phyloP scores from a whole-genome alignment of 495 filamentous ascomycete species.

The Annulohypoxylon maeteangense region DNA sequence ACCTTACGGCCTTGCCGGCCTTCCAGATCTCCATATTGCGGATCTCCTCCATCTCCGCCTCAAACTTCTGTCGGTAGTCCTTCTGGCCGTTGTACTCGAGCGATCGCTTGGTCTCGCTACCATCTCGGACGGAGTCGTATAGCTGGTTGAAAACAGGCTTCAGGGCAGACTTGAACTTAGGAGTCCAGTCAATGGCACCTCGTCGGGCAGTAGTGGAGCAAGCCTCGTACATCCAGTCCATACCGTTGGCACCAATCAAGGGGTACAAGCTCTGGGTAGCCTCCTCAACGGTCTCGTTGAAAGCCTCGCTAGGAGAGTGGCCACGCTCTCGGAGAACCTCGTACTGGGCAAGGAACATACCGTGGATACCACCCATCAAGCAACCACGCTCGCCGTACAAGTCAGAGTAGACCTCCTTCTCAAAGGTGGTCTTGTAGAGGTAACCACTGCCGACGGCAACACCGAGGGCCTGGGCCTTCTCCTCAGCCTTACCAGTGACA shows the following conservation, averaged over 20 bases:
- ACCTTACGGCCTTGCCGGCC: conserved; percentile 95
- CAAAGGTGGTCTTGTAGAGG: conserved; percentile 99
- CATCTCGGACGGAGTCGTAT: conserved; percentile 88
- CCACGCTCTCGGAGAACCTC: conserved; percentile 98
- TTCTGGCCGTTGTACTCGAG: conserved; percentile 94
- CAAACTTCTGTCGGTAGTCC: conserved; percentile 95
- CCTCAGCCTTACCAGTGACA: conserved; percentile 96
- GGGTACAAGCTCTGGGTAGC: conserved; percentile 98
- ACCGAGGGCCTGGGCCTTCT: conserved; percentile 96
- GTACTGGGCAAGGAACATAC: conserved; percentile 99
- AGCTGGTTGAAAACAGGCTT: conserved; percentile 98
- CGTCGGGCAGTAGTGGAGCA: conserved; percentile 98
- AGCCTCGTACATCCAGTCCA: conserved; percentile 99
- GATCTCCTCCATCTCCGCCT: conserved; percentile 97
- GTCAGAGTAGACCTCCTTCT: conserved; percentile 99
- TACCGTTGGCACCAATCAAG: conserved; percentile 93
- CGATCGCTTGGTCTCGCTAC: conserved; percentile 90
- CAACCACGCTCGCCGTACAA: conserved; percentile 99
- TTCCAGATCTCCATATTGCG: conserved; percentile 97
- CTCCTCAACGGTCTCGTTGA: conserved; percentile 99
- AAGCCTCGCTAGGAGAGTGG: conserved; percentile 96
- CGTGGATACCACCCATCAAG: conserved; percentile 99
- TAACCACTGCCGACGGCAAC: conserved; percentile 96
- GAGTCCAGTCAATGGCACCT: conserved; percentile 98
- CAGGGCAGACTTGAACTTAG: conserved; percentile 91